These are phyloP conservation scores for Eimeria maxima DNA, from an alignment of 169 alveolate genomes.

Conservation along the genomic window DNA sequence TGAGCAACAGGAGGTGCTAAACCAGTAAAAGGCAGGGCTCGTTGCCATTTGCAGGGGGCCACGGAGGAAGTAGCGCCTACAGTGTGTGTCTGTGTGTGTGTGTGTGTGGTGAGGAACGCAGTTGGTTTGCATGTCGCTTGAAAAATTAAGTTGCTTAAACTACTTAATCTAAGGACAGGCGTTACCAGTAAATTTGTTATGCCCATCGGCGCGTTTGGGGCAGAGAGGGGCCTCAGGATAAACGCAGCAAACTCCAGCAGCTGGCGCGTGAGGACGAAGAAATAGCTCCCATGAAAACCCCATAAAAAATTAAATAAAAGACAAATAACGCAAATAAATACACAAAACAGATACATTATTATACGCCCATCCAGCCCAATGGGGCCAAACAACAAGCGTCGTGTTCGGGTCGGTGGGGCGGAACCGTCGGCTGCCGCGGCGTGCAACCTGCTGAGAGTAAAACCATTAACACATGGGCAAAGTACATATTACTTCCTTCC, in stretches of 20 bases:
- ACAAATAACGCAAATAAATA: not conserved
- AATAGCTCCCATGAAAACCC: not conserved
- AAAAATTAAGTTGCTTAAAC: not conserved
- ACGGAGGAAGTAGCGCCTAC: not conserved
- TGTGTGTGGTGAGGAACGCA: not conserved
- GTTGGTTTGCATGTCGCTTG: not conserved
- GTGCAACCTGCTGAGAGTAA: not conserved
- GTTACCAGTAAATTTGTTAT: constrained; percentile 77
- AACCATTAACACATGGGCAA: not conserved
- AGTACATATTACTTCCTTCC: not conserved
- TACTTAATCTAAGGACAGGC: not conserved
- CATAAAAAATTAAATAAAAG: not conserved
- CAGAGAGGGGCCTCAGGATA: not conserved
- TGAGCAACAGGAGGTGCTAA: not conserved
- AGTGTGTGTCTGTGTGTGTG: not conserved
- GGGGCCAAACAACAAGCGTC: not conserved
- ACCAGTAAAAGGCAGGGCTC: not conserved
- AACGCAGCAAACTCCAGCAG: not conserved
- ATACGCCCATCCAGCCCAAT: not conserved
- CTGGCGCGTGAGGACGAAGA: no score
- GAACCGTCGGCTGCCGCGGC: not conserved
- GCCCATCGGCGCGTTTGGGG: constrained; percentile 73
- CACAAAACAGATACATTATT: not conserved
- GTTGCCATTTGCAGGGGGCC: not conserved
- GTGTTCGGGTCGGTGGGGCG: constrained; percentile 19